Evolutionary conservation across 106 monocot genomes (phyloP), one percentile per base, ranked within the genome.

Genomic region (Gastrodia elata): DNA sequence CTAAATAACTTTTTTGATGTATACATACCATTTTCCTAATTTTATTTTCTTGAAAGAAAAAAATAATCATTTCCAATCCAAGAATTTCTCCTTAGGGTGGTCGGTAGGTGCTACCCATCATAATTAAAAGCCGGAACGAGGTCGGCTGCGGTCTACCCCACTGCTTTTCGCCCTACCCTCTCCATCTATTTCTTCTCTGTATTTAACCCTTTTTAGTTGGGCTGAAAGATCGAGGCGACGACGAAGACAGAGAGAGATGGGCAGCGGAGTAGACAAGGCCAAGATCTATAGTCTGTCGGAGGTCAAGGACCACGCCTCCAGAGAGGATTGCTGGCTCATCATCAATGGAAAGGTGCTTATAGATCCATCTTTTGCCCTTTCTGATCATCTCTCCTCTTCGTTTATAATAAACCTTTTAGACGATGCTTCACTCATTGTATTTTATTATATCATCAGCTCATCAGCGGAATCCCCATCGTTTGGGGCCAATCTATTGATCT

Each of bases 271-370:
- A 37, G 73, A 56, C 3, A 36, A 55, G 8, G 56, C 38, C 6
- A 56, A 73, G 55, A 61, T 74, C 27, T 59, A 59, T 61, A 6
- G 38, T 26, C 59, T 74, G 10, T 48, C 38, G 74, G 74, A 74
- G 27, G 74, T 74, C 39, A 3, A 37, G 39, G 40, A 74, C 13
- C 74, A 74, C 39, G 61, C 15, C 61, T 39, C 57, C 16, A 22
- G 38, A 15, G 38, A 74, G 74, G 74, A 74, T 52, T 74, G 74
- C 74, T 74, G 74, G 74, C 39, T 74, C 59, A 55, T 74, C 58
- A 74, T 74, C 61, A 74, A 61, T 37, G 74, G 74, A 38, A 74
- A 74, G 74, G 74, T 74, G 61, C 22, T 72, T 49, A 20, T 22
- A 1, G 24, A 8, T 11, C 44, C 20, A 10, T 32, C 49, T 46